These are phyloP conservation scores for Lecanosticta acicola DNA, from an alignment of 2,329 filamentous ascomycete genomes.

Conservation along the genomic window DNA sequence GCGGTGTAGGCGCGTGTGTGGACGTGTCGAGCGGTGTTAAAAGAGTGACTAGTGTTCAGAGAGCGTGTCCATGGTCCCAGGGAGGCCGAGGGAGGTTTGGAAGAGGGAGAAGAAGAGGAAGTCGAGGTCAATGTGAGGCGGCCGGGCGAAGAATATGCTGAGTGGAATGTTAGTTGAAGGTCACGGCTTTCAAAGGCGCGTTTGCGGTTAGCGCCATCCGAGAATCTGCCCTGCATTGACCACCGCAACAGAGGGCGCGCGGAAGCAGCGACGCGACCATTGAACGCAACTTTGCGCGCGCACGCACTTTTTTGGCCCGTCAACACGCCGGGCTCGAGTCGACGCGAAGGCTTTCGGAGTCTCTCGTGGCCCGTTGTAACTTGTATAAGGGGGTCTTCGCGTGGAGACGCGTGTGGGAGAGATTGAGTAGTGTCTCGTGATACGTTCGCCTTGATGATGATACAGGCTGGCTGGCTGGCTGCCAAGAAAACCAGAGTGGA, in stretches of 20 bases:
- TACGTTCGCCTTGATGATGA: too few species aligned
- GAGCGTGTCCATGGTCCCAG: neutral
- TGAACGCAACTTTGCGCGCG: too few species aligned
- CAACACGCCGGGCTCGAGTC: too few species aligned
- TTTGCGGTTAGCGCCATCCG: neutral
- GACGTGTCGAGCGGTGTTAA: neutral
- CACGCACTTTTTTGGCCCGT: too few species aligned
- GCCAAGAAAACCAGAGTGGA: too few species aligned
- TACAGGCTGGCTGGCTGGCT: too few species aligned
- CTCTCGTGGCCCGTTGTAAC: too few species aligned
- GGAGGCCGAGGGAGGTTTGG: neutral
- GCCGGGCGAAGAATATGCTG: neutral
- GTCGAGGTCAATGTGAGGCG: neutral
- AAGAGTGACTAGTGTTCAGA: neutral
- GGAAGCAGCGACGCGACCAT: too few species aligned
- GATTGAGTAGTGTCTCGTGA: too few species aligned
- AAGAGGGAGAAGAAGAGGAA: neutral
- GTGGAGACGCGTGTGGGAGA: too few species aligned
- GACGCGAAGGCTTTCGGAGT: neutral
- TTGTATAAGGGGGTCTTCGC: neutral
- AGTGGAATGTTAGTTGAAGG: neutral
- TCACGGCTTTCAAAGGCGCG: neutral
- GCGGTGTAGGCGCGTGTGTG: neutral
- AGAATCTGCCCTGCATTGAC: neutral
- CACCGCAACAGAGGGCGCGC: neutral